A percentile compares a stretch with the other conserved stretches of the same genome.
These are phyloP conservation scores for Paraphaeosphaeria sporulosa DNA, from an alignment of 2,329 filamentous ascomycete genomes.

Conservation along the genomic window DNA sequence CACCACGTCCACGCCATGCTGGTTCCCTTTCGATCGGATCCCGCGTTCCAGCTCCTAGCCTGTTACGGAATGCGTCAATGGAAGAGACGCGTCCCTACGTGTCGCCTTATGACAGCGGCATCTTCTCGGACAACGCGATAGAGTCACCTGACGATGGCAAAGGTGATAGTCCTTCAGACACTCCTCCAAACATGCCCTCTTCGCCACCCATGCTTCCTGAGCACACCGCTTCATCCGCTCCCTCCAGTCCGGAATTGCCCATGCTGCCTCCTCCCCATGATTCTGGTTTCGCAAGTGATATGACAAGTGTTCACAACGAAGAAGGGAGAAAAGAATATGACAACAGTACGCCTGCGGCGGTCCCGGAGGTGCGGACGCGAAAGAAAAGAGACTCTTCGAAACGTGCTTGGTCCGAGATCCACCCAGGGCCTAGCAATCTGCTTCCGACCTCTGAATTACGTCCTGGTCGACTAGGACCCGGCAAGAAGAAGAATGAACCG, in stretches of 20 bases:
- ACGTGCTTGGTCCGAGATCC: conserved; percentile 39
- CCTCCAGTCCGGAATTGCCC: conserved; percentile 78
- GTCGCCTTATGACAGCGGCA: conserved; percentile 42
- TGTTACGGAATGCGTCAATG: conserved; percentile 69
- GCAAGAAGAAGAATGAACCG: neutral
- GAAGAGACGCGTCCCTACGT: conserved; percentile 44
- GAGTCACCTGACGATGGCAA: conserved; percentile 59
- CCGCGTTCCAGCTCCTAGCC: conserved; percentile 53
- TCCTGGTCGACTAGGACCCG: conserved; percentile 15
- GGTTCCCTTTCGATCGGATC: conserved; percentile 34
- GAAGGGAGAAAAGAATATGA: conserved; percentile 46
- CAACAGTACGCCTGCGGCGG: neutral
- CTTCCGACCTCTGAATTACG: conserved; percentile 38
- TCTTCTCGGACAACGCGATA: conserved; percentile 52
- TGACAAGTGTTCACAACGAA: conserved; percentile 71
- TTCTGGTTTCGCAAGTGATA: conserved; percentile 87
- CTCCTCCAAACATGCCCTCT: conserved; percentile 83
- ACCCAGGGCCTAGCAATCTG: conserved; percentile 36
- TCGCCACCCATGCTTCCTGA: conserved; percentile 78
- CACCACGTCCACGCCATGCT: conserved; percentile 70
- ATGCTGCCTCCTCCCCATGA: conserved; percentile 66
- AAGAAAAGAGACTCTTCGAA: conserved; percentile 29
- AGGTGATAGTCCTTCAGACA: conserved; percentile 59
- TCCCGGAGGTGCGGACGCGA: conserved; percentile 22
- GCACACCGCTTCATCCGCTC: conserved; percentile 67